Evolutionary conservation across 1,284 basidiomycete species (phyloP).

Genomic region (Flammula alnicola): DNA sequence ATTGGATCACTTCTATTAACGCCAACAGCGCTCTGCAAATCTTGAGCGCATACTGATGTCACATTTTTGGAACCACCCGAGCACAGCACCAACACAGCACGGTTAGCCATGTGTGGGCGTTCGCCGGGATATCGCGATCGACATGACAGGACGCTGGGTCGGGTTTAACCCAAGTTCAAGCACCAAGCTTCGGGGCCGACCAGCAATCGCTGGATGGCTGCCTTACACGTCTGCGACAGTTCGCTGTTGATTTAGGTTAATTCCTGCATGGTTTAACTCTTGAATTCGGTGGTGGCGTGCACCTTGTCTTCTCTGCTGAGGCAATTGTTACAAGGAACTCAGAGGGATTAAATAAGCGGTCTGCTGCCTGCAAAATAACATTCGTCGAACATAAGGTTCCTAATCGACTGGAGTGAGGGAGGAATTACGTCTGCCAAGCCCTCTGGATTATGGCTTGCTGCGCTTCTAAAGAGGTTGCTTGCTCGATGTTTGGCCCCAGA

Average conservation of each 20-base stretch:
- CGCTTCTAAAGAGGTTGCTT: too few species aligned
- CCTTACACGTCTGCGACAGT: constrained; percentile 13
- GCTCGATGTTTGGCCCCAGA: too few species aligned
- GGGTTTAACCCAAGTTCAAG: constrained; percentile 31
- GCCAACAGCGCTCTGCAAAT: constrained; percentile 44
- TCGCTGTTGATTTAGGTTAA: constrained; percentile 3
- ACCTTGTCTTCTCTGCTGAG: too few species aligned
- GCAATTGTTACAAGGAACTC: too few species aligned
- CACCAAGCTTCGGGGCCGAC: constrained; percentile 33
- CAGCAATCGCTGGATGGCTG: constrained; percentile 25
- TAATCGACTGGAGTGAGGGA: too few species aligned
- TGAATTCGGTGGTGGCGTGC: too few species aligned
- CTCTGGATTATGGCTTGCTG: too few species aligned
- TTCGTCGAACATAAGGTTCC: too few species aligned
- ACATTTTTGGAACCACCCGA: constrained; percentile 52
- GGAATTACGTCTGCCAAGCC: too few species aligned
- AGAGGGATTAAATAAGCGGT: too few species aligned
- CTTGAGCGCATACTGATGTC: constrained; percentile 54
- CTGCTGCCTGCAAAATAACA: too few species aligned
- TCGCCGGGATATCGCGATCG: constrained; percentile 11
- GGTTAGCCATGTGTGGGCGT: constrained; percentile 53
- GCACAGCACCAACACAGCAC: constrained; percentile 59
- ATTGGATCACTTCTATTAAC: constrained; percentile 30
- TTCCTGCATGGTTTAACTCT: not conserved
- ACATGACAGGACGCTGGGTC: constrained; percentile 14